These are phyloP conservation scores for Saccharum hybrid DNA, from an alignment of 202 grass and related monocot genomes.

Conservation along the genomic window DNA sequence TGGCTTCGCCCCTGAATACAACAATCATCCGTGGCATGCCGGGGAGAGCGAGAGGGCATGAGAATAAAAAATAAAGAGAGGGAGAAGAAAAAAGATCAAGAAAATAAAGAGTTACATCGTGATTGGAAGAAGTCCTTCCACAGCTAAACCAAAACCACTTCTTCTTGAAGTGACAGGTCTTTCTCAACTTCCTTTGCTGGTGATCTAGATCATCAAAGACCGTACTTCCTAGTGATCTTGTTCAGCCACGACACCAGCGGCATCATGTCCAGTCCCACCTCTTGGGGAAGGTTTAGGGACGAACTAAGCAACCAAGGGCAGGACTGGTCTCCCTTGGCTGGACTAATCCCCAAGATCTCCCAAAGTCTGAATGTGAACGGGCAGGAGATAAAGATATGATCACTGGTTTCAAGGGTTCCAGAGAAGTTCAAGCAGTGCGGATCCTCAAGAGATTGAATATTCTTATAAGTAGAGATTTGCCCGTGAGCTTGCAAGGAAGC, in stretches of 20 bases:
- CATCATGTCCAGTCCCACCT: background rate
- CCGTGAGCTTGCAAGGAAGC: background rate
- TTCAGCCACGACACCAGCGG: background rate
- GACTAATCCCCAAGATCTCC: background rate
- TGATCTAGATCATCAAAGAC: too few relatives aligned
- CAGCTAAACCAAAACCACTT: background rate
- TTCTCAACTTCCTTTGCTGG: too few relatives aligned
- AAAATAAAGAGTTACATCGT: too few relatives aligned
- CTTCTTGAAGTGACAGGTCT: background rate
- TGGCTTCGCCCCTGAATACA: too few relatives aligned
- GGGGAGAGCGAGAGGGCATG: too few relatives aligned
- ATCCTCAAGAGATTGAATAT: background rate
- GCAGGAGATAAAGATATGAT: background rate
- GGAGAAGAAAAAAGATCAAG: too few relatives aligned
- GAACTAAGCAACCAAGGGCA: background rate
- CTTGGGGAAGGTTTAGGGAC: background rate
- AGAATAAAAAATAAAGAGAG: too few relatives aligned
- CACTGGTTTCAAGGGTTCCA: background rate
- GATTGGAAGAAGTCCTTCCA: background rate
- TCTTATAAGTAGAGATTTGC: background rate
- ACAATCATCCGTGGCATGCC: too few relatives aligned
- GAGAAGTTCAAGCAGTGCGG: background rate
- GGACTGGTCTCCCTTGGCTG: background rate
- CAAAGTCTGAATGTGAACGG: background rate
- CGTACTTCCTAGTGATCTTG: too few relatives aligned